Percentiles rank a stretch among this genome's conserved stretches.
Conservation (phyloP, 1,284 basidiomycete species). For the Tilletia setariae region DNA sequence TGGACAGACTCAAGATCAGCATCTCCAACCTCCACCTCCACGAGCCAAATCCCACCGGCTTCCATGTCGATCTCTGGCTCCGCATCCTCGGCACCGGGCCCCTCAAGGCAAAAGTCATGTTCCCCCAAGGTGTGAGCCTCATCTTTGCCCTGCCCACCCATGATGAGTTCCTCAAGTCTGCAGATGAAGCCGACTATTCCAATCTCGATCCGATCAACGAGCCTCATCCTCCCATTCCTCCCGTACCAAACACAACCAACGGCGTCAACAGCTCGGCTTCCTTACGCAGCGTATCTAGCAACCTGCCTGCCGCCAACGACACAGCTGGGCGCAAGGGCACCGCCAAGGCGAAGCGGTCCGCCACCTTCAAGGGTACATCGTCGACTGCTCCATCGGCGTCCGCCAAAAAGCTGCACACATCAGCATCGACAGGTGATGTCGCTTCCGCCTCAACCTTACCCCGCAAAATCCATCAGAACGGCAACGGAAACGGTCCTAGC, state of each 20-base stretch:
- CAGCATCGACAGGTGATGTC: too few species aligned
- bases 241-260: not conserved
- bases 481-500: too few species aligned
- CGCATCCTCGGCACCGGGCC: constrained; percentile 1
- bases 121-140: constrained; percentile 6
- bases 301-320: too few species aligned
- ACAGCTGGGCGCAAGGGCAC: too few species aligned
- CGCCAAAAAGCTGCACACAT: too few species aligned
- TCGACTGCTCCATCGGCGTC: too few species aligned
- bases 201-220: not conserved
- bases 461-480: too few species aligned
- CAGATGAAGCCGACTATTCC: not conserved
- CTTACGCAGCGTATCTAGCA: too few species aligned
- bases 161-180: not conserved
- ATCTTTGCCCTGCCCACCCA: constrained; percentile 1
- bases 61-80: constrained; percentile 13
- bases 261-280: not conserved
- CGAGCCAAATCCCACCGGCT: constrained; percentile 5
- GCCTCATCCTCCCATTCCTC: not conserved
- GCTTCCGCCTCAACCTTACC: too few species aligned
- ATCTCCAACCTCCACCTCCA: not conserved
- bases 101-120: constrained; percentile 5
- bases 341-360: too few species aligned
- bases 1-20: not conserved
- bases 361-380: too few species aligned